Conservation (phyloP, 140 eudicot genomes). For the Senecio squalidus region DNA sequence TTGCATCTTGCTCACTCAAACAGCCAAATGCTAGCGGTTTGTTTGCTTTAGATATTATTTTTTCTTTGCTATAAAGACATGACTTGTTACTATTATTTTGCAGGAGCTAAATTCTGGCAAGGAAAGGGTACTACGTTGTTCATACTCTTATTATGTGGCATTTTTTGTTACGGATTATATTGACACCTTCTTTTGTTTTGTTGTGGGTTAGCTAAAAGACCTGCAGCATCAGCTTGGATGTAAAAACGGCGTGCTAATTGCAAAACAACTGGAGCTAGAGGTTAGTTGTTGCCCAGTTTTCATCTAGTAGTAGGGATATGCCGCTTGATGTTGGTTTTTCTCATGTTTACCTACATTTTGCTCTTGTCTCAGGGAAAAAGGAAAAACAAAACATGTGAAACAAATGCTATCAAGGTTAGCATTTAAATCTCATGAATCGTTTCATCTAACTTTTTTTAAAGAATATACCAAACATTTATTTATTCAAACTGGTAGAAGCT, state of each 20-base stretch:
- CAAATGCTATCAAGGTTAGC: conserved; percentile 32
- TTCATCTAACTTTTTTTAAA: background rate
- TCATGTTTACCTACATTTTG: background rate
- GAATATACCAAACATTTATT: background rate
- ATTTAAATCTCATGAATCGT: background rate
- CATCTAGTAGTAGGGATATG: background rate
- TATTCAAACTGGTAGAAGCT: conserved; percentile 14
- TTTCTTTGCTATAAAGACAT: background rate
- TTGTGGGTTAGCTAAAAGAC: conserved; percentile 9
- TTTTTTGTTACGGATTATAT: background rate
- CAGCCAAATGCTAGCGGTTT: conserved; percentile 56
- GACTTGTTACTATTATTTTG: background rate
- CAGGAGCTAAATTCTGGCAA: conserved; percentile 62
- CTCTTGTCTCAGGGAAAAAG: conserved; percentile 37
- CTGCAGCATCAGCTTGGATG: conserved; percentile 14
- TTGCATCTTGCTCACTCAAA: conserved; percentile 54
- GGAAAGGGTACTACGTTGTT: conserved; percentile 48
- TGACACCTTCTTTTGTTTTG: background rate
- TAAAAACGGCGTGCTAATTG: conserved; percentile 32
- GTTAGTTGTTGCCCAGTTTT: conserved; percentile 24
- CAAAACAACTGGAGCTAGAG: conserved; percentile 40
- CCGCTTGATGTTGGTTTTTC: background rate
- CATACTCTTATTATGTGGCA: background rate
- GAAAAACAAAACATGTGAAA: conserved; percentile 24
- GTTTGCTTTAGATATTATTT: conserved; percentile 16